These are phyloP conservation scores for Pythium grandisporangium DNA, from an alignment of 352 stramenopile species.

Conservation along the genomic window DNA sequence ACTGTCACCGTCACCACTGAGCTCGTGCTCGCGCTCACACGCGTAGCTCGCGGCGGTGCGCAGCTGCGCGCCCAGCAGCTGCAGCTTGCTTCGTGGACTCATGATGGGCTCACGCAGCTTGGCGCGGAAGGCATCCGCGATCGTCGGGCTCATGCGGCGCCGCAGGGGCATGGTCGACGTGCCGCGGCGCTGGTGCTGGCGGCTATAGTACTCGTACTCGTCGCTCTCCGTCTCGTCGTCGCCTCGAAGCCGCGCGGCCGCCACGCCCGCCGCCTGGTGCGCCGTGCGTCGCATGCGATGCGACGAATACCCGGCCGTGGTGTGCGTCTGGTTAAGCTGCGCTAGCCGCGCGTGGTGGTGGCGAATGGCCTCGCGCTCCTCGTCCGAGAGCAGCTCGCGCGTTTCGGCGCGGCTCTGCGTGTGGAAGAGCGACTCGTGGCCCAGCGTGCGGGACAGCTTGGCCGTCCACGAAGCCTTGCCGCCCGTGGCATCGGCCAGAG, in stretches of 20 bases:
- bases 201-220: conserved; percentile 13
- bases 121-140: conserved; percentile 51
- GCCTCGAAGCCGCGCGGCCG: too few species aligned
- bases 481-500: too few species aligned
- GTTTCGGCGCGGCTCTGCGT: conserved; percentile 16
- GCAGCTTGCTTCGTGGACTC: conserved; percentile 60
- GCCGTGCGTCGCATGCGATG: too few species aligned
- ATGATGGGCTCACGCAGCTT: conserved; percentile 66
- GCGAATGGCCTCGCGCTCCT: conserved; percentile 14
- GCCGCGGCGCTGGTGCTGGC: neutral
- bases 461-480: neutral
- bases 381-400: conserved; percentile 13
- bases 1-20: too few species aligned
- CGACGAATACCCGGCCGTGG: neutral
- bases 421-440: conserved; percentile 9
- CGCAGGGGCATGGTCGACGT: conserved; percentile 4
- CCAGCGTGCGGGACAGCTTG: neutral
- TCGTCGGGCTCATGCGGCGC: conserved; percentile 33
- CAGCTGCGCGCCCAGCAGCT: conserved; percentile 24
- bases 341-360: conserved; percentile 10
- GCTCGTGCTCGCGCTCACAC: too few species aligned
- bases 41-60: neutral
- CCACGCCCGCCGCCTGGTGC: too few species aligned
- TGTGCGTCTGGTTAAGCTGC: neutral
- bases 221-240: conserved; percentile 15